Percentiles rank a stretch among this genome's conserved stretches.
Evolutionary conservation across 2,329 filamentous ascomycete species (phyloP).

Genomic region (Arthroderma sp.): DNA sequence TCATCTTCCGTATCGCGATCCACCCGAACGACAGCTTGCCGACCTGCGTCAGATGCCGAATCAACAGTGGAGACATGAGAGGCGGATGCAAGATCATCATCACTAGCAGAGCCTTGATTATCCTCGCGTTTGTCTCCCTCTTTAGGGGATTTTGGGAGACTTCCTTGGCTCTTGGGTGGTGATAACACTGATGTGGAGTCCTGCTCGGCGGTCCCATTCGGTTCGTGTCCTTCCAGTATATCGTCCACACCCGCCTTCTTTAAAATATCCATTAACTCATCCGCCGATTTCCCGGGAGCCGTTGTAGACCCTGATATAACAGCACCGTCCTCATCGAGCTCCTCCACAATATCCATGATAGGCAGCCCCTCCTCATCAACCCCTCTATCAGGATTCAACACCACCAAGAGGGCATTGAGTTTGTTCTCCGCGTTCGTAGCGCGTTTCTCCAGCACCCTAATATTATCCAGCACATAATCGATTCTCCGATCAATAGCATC

Average conservation of each 20-base stretch:
- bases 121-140: no score
- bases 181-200: no score
- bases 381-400: slow-evolving; percentile 42
- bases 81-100: not conserved
- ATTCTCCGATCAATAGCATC: slow-evolving; percentile 59
- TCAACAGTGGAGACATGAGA: slow-evolving; percentile 3
- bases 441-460: slow-evolving; percentile 59
- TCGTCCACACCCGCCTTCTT: slow-evolving; percentile 60
- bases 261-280: slow-evolving; percentile 57
- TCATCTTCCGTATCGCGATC: no score
- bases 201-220: no score
- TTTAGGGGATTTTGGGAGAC: no score
- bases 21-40: no score
- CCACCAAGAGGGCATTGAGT: slow-evolving; percentile 48
- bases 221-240: slow-evolving; percentile 18
- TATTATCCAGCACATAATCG: slow-evolving; percentile 80
- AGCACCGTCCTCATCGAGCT: slow-evolving; percentile 82
- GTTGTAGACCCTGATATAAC: slow-evolving; percentile 56
- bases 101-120: no score
- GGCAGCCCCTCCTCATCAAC: slow-evolving; percentile 51
- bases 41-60: not conserved
- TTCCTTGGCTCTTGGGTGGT: no score
- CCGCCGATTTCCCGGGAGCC: slow-evolving; percentile 53
- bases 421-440: slow-evolving; percentile 56
- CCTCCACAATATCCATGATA: slow-evolving; percentile 81